Percentiles rank a stretch among this genome's conserved stretches.
phyloP scores from a whole-genome alignment of 2,329 filamentous ascomycete genomes.

The Aspergillus texensis region DNA sequence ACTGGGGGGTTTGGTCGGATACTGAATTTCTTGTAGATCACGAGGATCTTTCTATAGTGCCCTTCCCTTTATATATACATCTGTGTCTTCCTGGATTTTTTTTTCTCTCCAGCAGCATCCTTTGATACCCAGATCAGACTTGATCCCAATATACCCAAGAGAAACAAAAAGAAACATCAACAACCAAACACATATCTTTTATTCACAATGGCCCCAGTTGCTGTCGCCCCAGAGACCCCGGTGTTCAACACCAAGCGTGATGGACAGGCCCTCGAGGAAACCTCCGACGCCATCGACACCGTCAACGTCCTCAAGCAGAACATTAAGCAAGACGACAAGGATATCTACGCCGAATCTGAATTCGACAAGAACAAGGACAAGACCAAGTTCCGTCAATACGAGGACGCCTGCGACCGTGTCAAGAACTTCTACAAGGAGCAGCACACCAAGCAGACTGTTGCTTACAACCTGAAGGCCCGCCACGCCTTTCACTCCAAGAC shows the following conservation, averaged over 20 bases:
- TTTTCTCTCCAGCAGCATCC: conserved; percentile 3
- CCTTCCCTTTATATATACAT: conserved; percentile 11
- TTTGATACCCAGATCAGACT: conserved; percentile 7
- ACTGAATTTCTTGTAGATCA: neutral
- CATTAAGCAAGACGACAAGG: conserved; percentile 49
- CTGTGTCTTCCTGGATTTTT: conserved; percentile 3
- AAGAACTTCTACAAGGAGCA: conserved; percentile 82
- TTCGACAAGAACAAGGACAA: conserved; percentile 80
- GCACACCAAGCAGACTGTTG: conserved; percentile 59
- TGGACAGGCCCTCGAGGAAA: conserved; percentile 60
- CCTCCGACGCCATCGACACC: conserved; percentile 61
- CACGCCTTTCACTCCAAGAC: conserved; percentile 68
- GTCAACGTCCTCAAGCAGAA: conserved; percentile 63
- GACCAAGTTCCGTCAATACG: conserved; percentile 78
- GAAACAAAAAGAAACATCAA: neutral
- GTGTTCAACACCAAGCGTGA: conserved; percentile 50
- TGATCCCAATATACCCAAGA: neutral
- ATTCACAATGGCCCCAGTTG: conserved; percentile 35
- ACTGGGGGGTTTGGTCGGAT: neutral
- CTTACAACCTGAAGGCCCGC: conserved; percentile 82
- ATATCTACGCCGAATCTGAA: conserved; percentile 58
- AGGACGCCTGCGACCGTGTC: conserved; percentile 79
- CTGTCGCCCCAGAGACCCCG: conserved; percentile 27
- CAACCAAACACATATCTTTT: neutral
- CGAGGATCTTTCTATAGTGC: neutral